Conservation (phyloP, 169 alveolate genomes). For the Ichthyophthirius multifiliis region DNA sequence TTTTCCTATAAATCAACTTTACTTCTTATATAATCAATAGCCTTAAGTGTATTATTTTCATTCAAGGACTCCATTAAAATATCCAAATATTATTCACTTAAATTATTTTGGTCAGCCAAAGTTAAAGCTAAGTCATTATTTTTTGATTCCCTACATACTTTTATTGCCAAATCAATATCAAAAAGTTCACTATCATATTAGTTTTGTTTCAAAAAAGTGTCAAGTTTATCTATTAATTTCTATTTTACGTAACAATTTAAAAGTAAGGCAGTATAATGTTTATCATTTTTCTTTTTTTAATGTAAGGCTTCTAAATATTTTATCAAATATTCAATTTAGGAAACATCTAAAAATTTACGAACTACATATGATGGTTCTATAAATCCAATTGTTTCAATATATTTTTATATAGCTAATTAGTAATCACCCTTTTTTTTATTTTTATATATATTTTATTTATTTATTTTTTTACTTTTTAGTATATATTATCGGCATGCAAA, state of each 20-base stretch:
- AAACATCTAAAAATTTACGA: slow-evolving; percentile 42
- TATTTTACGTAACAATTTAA: slow-evolving; percentile 46
- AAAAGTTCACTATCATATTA: slow-evolving; percentile 38
- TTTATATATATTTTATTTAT: too few species aligned
- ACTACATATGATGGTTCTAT: slow-evolving; percentile 54
- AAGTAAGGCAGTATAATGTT: slow-evolving; percentile 47
- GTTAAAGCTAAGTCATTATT: slow-evolving; percentile 35
- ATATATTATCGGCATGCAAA: slow-evolving; percentile 46
- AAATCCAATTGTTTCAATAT: slow-evolving; percentile 43
- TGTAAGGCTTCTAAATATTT: slow-evolving; percentile 42
- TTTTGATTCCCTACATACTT: slow-evolving; percentile 41
- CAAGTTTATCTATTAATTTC: slow-evolving; percentile 30
- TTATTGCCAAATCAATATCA: slow-evolving; percentile 48
- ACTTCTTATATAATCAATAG: slow-evolving; percentile 24
- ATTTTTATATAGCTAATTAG: slow-evolving; percentile 35
- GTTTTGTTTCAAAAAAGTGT: slow-evolving; percentile 26
- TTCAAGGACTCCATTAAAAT: slow-evolving; percentile 14
- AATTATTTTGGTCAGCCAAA: slow-evolving; percentile 27
- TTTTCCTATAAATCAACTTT: slow-evolving; percentile 21
- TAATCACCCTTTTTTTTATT: slow-evolving; percentile 44
- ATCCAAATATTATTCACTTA: slow-evolving; percentile 20
- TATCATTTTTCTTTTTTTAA: slow-evolving; percentile 30
- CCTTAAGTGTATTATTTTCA: background rate
- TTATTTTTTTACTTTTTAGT: background rate
- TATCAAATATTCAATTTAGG: slow-evolving; percentile 43